Conservation (phyloP, 2,329 filamentous ascomycete species). For the Epichloe gansuensis region DNA sequence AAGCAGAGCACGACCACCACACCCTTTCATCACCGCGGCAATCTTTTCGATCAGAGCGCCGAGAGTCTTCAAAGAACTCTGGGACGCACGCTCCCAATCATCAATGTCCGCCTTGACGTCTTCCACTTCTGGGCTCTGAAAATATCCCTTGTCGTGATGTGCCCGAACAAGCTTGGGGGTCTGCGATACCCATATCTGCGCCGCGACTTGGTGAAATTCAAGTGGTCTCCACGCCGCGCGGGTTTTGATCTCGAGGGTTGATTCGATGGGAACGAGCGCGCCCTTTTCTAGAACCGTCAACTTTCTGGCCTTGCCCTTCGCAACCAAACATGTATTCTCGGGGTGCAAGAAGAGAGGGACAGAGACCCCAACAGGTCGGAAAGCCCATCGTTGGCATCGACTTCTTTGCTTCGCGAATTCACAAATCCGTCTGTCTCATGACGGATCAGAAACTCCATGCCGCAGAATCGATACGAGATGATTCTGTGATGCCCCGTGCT, state of each 20-base stretch:
- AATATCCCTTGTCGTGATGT: conserved; percentile 26
- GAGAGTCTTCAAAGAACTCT: conserved; percentile 18
- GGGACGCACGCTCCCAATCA: conserved; percentile 24
- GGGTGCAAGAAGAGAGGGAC: conserved; percentile 12
- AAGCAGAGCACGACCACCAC: background rate
- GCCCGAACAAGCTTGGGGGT: conserved; percentile 34
- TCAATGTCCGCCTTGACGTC: conserved; percentile 20
- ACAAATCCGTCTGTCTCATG: conserved; percentile 32
- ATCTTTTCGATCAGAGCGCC: conserved; percentile 18
- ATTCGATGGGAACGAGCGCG: conserved; percentile 18
- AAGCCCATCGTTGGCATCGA: conserved; percentile 8
- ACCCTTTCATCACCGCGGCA: background rate
- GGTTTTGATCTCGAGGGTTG: conserved; percentile 34
- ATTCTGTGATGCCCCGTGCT: conserved; percentile 35
- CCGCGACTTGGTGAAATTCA: conserved; percentile 20
- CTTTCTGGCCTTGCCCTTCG: conserved; percentile 11
- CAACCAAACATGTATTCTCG: conserved; percentile 1
- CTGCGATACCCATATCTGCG: conserved; percentile 34
- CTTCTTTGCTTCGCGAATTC: background rate
- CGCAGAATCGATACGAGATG: conserved; percentile 30
- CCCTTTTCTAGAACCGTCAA: conserved; percentile 21
- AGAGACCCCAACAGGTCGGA: conserved; percentile 13
- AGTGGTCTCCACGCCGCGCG: conserved; percentile 21
- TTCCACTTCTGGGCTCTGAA: conserved; percentile 18
- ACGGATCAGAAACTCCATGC: conserved; percentile 27